Percentiles rank a stretch among this genome's conserved stretches.
These are phyloP conservation scores for Apiosordaria backusii DNA, from an alignment of 495 filamentous ascomycete genomes.

Conservation along the genomic window DNA sequence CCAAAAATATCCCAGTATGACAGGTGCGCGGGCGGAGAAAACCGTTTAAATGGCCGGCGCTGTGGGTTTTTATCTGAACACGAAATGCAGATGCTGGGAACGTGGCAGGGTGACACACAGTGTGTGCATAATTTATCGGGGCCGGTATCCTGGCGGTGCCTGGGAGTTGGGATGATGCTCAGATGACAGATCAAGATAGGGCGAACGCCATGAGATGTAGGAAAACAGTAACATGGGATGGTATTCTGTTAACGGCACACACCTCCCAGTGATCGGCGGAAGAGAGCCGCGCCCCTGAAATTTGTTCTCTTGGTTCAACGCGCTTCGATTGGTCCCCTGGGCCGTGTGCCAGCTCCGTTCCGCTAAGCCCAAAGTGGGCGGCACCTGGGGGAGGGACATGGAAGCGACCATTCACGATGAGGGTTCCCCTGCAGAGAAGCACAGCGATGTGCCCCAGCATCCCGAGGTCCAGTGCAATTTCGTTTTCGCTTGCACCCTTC, in stretches of 20 bases:
- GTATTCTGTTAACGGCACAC: constrained; percentile 1
- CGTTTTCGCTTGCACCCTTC: constrained; percentile 30
- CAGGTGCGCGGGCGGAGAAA: not conserved
- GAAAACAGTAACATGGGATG: constrained; percentile 7
- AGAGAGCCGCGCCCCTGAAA: constrained; percentile 26
- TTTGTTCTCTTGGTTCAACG: constrained; percentile 18
- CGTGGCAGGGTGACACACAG: not conserved
- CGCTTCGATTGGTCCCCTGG: constrained; percentile 22
- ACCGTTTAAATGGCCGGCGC: not conserved
- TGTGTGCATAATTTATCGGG: not conserved
- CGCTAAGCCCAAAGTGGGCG: constrained; percentile 19
- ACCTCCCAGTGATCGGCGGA: constrained; percentile 23
- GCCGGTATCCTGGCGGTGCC: not conserved
- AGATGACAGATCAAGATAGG: not conserved
- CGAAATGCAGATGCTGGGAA: not conserved
- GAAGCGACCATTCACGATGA: not conserved
- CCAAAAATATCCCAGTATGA: not conserved
- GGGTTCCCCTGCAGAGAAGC: constrained; percentile 19
- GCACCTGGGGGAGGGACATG: constrained; percentile 11
- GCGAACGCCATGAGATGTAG: not conserved
- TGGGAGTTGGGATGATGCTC: not conserved
- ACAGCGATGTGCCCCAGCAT: constrained; percentile 19
- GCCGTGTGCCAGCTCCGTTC: constrained; percentile 8
- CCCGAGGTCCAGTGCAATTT: constrained; percentile 34
- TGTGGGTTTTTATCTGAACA: too few relatives aligned